Conservation (phyloP, 805 yeast genomes). For the Wickerhamomyces subpelliculosus region DNA sequence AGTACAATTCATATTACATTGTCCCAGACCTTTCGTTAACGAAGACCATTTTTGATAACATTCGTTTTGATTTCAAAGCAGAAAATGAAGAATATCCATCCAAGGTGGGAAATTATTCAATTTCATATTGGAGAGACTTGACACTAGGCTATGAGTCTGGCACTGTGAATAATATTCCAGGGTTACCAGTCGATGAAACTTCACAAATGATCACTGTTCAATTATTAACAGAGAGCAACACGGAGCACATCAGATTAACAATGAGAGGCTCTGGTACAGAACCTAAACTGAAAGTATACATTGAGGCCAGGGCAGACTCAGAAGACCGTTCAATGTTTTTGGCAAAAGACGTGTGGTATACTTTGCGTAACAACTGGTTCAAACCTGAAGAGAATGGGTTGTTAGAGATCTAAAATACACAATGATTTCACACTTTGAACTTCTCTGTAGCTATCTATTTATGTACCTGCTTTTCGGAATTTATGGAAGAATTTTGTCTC, state of each 20-base stretch:
- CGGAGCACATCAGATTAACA: constrained; percentile 59
- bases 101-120: constrained; percentile 48
- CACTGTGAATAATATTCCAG: constrained; percentile 50
- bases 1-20: constrained; percentile 80
- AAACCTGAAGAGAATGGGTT: constrained; percentile 46
- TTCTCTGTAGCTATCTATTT: constrained; percentile 1
- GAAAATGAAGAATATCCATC: constrained; percentile 29
- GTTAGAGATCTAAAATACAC: constrained; percentile 3
- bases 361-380: constrained; percentile 59
- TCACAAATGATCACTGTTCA: constrained; percentile 85
- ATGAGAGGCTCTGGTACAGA: constrained; percentile 96
- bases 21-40: constrained; percentile 50
- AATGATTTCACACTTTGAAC: background rate
- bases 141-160: constrained; percentile 76
- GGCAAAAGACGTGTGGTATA: constrained; percentile 64
- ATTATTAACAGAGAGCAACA: constrained; percentile 24
- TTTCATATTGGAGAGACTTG: constrained; percentile 72
- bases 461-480: constrained; percentile 3
- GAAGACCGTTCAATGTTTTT: constrained; percentile 41
- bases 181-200: constrained; percentile 59
- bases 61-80: constrained; percentile 31
- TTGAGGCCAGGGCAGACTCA: constrained; percentile 59
- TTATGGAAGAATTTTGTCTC: too few relatives aligned
- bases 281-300: constrained; percentile 86
- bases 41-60: constrained; percentile 44